Percentiles rank a stretch among this genome's conserved stretches.
Evolutionary conservation across 108 stramenopile species (phyloP).

Genomic region (Skeletonema marinoi): DNA sequence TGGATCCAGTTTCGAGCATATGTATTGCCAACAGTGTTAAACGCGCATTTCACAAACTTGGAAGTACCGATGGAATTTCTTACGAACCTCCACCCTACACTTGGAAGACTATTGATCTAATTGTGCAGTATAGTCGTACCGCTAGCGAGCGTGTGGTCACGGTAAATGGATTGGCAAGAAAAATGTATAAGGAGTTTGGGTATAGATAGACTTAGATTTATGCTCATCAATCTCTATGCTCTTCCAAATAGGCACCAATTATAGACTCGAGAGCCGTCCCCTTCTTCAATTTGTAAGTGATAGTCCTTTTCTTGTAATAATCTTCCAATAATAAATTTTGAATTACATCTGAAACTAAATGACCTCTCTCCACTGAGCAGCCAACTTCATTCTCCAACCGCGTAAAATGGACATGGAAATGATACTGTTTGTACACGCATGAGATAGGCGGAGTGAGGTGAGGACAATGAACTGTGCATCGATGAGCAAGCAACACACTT

Average conservation of each 20-base stretch:
- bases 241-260: constrained; percentile 17
- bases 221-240: not conserved
- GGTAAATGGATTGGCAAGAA: constrained; percentile 25
- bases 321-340: constrained; percentile 71
- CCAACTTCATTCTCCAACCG: constrained; percentile 68
- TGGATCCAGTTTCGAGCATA: constrained; percentile 14
- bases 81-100: constrained; percentile 17
- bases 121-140: constrained; percentile 9
- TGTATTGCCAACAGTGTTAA: constrained; percentile 25
- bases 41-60: constrained; percentile 13
- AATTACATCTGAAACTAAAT: constrained; percentile 70
- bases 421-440: constrained; percentile 27
- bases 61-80: not conserved
- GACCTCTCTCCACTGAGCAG: constrained; percentile 62
- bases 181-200: constrained; percentile 34
- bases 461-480: not conserved
- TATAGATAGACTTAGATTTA: not conserved
- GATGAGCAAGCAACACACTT: not conserved
- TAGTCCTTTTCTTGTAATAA: constrained; percentile 65
- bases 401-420: constrained; percentile 80
- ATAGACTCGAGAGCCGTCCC: constrained; percentile 30
- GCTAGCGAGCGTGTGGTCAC: not conserved
- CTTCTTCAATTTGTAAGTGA: constrained; percentile 54
- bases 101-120: constrained; percentile 26
- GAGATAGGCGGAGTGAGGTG: not conserved